Base-by-base conservation (phyloP, 257 asterid genomes). In the Salvia hispanica region DNA sequence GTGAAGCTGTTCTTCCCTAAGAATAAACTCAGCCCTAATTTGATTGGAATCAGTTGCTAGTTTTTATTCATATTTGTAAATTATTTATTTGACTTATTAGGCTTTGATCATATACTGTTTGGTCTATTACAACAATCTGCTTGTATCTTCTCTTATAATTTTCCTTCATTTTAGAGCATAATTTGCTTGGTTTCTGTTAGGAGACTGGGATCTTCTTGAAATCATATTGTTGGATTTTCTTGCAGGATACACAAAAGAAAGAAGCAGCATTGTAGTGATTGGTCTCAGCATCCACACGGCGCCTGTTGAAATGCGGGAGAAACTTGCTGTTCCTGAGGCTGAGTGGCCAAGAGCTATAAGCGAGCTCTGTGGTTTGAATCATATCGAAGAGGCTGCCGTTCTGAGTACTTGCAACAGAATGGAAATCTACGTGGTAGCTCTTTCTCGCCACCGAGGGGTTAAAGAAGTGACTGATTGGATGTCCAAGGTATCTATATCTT, bases 401-500 rank as follows among this genome's bases (percentile, higher is more conserved):
- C 95, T 92, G 33, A 92, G 98, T 77, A 92, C 98, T 54, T 92
- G 98, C 71, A 92, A 92, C 81, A 69, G 98, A 74, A 89, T 92
- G 98, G 98, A 92, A 66, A 87, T 92, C 48, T 92, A 92, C 63
- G 92, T 92, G 7, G 90, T 92, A 2, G 98, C 96, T 46, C 98
- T 92, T 76, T 92, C 98, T 60, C 85, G 87, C 67, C 95, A 92
- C 63, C 95, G 96, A 3, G 98, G 98, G 7, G 87, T 92, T 70
- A 92, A 92, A 80, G 98, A 92, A 81, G 98, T 92, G 10, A 92
- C 98, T 2, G 98, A 92, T 11, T 92, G 96, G 96, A 92, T 92
- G 96, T 89, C 96, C 45, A 91, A 91, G 96, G 98, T 91, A 74
- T 48, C 51, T 16, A 31, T 34, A 46, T 52, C 63, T 34, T 34